Evolutionary conservation across 257 asterid species (phyloP).

Genomic region (Phtheirospermum japonicum): DNA sequence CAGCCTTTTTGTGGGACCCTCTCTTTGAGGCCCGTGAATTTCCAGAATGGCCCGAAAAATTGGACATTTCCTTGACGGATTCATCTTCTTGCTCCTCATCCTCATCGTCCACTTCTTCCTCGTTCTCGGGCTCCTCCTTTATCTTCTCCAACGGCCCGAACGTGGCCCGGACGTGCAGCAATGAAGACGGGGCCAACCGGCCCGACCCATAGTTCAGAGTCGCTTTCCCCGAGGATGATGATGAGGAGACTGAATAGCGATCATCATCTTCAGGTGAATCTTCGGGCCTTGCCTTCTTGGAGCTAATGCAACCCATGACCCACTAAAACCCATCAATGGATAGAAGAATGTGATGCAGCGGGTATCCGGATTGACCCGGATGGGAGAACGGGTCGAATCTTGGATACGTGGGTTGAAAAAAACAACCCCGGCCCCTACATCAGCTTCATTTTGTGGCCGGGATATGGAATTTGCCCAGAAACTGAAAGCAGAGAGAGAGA

Average conservation of each 20-base stretch:
- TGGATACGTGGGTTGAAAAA: conserved; percentile 26
- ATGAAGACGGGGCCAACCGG: conserved; percentile 29
- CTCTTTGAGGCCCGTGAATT: conserved; percentile 37
- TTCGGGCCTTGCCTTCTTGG: conserved; percentile 52
- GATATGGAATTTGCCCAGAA: background rate
- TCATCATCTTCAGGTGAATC: conserved; percentile 30
- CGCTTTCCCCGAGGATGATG: conserved; percentile 19
- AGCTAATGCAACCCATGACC: conserved; percentile 97
- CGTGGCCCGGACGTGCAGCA: conserved; percentile 30
- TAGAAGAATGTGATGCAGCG: conserved; percentile 28
- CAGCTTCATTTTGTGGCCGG: conserved; percentile 25
- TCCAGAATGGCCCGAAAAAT: conserved; percentile 26
- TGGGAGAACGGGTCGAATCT: conserved; percentile 37
- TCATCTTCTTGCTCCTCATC: conserved; percentile 32
- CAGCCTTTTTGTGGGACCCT: conserved; percentile 43
- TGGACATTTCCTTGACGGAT: conserved; percentile 7
- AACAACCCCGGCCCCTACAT: conserved; percentile 41
- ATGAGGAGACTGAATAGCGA: conserved; percentile 21
- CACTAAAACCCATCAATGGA: conserved; percentile 72
- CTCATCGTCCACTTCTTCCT: conserved; percentile 41
- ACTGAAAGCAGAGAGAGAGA: conserved; percentile 5
- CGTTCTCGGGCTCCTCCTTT: conserved; percentile 75
- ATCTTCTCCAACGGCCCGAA: conserved; percentile 75
- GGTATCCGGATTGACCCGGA: conserved; percentile 39
- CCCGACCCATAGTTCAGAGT: conserved; percentile 27